These are phyloP conservation scores for Starmerella scarabaei DNA, from an alignment of 805 yeast species.

Conservation along the genomic window DNA sequence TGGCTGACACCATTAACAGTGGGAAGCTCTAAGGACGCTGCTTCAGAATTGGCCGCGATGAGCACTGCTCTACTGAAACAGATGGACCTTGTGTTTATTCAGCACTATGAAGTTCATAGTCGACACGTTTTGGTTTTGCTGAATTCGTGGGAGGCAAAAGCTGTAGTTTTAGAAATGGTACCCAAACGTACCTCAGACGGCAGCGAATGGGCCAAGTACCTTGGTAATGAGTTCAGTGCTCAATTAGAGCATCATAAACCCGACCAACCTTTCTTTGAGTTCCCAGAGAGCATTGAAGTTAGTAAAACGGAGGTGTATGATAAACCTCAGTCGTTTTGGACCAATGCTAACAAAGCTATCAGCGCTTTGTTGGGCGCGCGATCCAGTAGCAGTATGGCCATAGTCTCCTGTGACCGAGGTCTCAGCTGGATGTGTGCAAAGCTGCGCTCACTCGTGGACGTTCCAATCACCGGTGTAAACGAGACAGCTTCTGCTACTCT, in stretches of 20 bases:
- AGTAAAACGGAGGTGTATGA: slow-evolving; percentile 33
- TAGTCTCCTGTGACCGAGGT: slow-evolving; percentile 58
- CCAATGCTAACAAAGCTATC: slow-evolving; percentile 42
- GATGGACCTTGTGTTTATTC: slow-evolving; percentile 25
- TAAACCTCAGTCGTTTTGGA: slow-evolving; percentile 43
- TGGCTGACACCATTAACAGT: slow-evolving; percentile 32
- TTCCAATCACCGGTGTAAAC: slow-evolving; percentile 6
- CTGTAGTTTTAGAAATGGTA: slow-evolving; percentile 5
- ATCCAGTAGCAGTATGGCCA: slow-evolving; percentile 50
- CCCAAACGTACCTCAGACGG: not conserved
- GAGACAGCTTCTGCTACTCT: not conserved
- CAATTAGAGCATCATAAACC: slow-evolving; percentile 11
- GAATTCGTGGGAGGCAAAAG: slow-evolving; percentile 14
- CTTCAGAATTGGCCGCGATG: slow-evolving; percentile 22
- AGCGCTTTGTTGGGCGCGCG: slow-evolving; percentile 45
- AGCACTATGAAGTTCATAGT: slow-evolving; percentile 19
- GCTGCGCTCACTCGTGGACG: slow-evolving; percentile 11
- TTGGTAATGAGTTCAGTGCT: slow-evolving; percentile 9
- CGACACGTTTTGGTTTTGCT: slow-evolving; percentile 14
- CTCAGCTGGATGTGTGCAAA: slow-evolving; percentile 28
- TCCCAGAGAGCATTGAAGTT: slow-evolving; percentile 39
- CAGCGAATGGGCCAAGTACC: slow-evolving; percentile 8
- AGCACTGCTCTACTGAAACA: not conserved
- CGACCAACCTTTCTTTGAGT: slow-evolving; percentile 33
- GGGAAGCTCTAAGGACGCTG: not conserved